Evolutionary conservation across 371 early-diverging fungal species (phyloP).

Genomic region (Mortierella sp.): DNA sequence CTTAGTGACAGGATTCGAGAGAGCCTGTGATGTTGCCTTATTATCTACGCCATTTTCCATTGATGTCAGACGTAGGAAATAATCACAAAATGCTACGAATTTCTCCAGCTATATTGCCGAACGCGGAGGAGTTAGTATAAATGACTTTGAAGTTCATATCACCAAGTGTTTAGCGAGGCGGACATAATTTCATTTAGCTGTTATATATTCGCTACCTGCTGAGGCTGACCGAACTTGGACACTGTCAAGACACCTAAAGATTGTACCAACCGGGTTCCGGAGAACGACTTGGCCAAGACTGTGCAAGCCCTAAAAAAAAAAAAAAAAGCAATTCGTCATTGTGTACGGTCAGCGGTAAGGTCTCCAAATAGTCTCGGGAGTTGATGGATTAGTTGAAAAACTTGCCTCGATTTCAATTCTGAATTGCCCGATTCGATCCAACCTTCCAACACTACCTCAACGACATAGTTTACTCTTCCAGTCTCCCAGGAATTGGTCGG

Average conservation of each 20-base stretch:
- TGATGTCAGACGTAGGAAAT: background rate
- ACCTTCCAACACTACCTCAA: conserved; percentile 7
- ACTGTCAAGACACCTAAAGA: conserved; percentile 22
- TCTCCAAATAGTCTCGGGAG: background rate
- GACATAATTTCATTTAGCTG: background rate
- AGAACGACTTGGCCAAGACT: conserved; percentile 7
- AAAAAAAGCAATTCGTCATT: background rate
- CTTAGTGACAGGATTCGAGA: background rate
- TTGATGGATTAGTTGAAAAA: background rate
- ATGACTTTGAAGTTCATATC: background rate
- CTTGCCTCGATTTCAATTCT: conserved; percentile 15
- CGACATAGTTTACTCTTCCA: conserved; percentile 1
- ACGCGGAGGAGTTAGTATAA: background rate
- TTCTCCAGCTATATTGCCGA: background rate
- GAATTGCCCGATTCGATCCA: background rate
- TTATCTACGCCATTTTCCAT: background rate
- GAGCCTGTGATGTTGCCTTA: background rate
- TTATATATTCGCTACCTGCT: conserved; percentile 12
- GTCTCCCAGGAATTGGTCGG: conserved; percentile 10
- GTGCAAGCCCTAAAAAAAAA: background rate
- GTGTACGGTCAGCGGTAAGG: background rate
- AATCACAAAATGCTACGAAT: background rate
- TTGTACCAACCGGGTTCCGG: background rate
- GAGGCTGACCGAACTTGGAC: background rate
- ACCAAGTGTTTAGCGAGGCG: background rate